Base-by-base conservation (phyloP, 23 red algal species). In the Agarophyton chilense region DNA sequence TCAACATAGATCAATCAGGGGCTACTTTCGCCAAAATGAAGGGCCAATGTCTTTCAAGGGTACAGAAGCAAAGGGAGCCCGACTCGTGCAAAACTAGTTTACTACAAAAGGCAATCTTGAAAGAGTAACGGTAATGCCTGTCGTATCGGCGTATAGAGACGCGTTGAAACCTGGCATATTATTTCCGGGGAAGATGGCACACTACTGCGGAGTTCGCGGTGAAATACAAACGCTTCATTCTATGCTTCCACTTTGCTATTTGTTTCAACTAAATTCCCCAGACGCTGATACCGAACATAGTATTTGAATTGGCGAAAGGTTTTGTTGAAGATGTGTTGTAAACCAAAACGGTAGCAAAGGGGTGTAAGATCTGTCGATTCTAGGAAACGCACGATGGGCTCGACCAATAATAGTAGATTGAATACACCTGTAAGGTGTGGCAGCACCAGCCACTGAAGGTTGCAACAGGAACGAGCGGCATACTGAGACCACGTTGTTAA, bases 1-100 rank as follows among this genome's bases (percentile, higher is more conserved):
- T 72, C 44, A 72, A 72, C 29, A 72, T 36, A 19, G 66, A 72
- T 36, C 66, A 72, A 31, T 72, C 31, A 2, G 66, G 66, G 66
- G 21, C 44, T 19, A 7, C 66, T 21, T 72, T 35, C 31, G 66
- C 26, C 19, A 72, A 72, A 7, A 72, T 36, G 66, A 19, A 43
- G n/a, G 66, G 31, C 5, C 21, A 31, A 7, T 38, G 3, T 19
- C 66, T 72, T 36, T 31, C 4, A 38, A 72, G 36, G 44, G 29
- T 19, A 34, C 19, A 21, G 38, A 31, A 5, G 31, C 66, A 38
- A 36, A 35, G 36, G 29, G n/a, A n/a, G n/a, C n/a, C n/a, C n/a
- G n/a, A n/a, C n/a, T n/a, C n/a, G n/a, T n/a, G n/a, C n/a, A n/a
- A 44, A 31, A 12, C 31, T 21, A 72, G 18, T 19, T 72, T 25